phyloP scores from a whole-genome alignment of 2,329 filamentous ascomycete genomes.

The Penicillium thymicola region DNA sequence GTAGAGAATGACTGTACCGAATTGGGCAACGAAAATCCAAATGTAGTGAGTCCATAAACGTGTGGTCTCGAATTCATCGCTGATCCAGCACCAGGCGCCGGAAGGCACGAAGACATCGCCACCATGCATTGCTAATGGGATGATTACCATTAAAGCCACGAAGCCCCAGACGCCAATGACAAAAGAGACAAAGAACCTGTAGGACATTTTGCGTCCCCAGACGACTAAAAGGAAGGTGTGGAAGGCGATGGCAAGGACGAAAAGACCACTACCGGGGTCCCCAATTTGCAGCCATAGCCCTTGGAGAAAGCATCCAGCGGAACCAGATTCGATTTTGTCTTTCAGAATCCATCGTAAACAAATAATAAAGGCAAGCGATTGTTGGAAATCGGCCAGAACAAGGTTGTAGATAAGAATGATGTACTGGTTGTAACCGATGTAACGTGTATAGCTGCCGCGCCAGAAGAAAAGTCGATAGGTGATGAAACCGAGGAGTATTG shows the following conservation, averaged over 20 bases:
- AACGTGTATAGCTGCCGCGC: constrained; percentile 47
- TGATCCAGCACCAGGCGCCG: constrained; percentile 55
- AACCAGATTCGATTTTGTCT: constrained; percentile 45
- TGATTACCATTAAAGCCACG: constrained; percentile 45
- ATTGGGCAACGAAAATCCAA: constrained; percentile 53
- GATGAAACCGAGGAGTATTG: constrained; percentile 46
- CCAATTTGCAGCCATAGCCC: constrained; percentile 53
- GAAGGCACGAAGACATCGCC: constrained; percentile 47
- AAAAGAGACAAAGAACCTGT: constrained; percentile 43
- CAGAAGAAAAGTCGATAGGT: constrained; percentile 52
- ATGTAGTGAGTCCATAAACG: constrained; percentile 51
- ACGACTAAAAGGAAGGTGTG: constrained; percentile 53
- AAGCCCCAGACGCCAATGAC: constrained; percentile 49
- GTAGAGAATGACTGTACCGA: constrained; percentile 50
- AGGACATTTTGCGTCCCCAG: constrained; percentile 46
- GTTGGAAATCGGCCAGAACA: constrained; percentile 52
- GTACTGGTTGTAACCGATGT: constrained; percentile 55
- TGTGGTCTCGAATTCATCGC: constrained; percentile 40
- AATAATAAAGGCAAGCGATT: constrained; percentile 50
- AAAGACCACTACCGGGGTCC: constrained; percentile 52
- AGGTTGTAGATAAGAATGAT: constrained; percentile 55
- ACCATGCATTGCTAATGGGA: constrained; percentile 45
- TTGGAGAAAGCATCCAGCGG: constrained; percentile 49
- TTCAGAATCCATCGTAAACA: constrained; percentile 48
- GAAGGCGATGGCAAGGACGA: constrained; percentile 54